Base-by-base conservation (phyloP, 768 basidiomycete genomes). In the Tricholoma saponaceum region DNA sequence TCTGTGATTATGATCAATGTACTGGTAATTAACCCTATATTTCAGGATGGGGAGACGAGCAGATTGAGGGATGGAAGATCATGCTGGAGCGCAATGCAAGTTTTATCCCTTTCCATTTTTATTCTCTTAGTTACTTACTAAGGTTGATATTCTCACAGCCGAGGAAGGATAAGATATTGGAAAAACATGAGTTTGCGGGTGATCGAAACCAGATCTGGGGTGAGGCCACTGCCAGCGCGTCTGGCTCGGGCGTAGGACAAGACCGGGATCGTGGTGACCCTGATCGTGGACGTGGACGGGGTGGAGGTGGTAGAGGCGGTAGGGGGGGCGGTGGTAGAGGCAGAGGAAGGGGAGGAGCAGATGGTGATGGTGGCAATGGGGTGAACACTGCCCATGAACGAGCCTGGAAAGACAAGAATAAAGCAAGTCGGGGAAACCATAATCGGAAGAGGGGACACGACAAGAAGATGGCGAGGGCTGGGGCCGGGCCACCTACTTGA, bases 31-130 rank as follows among this genome's bases (percentile, higher is more conserved):
- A 7, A 50, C n/a, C 1, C 14, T 25, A 10, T 14, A 13, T 7
- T 30, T n/a, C n/a, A 50, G 47, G 88, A 10, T 90, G 87, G 85
- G 75, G 69, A 9, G 85, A 97, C 65, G 89, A 89, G 62, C 94
- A 96, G 66, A 85, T 97, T 25, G 94, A 97, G 70, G 95, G 94
- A 0, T 97, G 94, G 94, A 82, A 73, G 56, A 85, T 90, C 55
- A 92, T 96, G 88, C 70, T 97, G 57, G 95, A 98, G 57, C 75
- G 88, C 62, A 87, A 95, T 65, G 95, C 96, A 65, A 59, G 89
- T 76, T 35, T 30, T 30, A 43, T 23, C 20, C 10, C 28, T 54
- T 10, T 49, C 43, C 18, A n/a, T 5, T 25, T 10, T 14, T 43
- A 20, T 13, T 32, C 4, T n/a, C 22, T 32, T 7, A 14, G 9